Evolutionary conservation across 192 early-diverging fungal genomes (phyloP).

Genomic region (Rhizoclosmatium globosum): DNA sequence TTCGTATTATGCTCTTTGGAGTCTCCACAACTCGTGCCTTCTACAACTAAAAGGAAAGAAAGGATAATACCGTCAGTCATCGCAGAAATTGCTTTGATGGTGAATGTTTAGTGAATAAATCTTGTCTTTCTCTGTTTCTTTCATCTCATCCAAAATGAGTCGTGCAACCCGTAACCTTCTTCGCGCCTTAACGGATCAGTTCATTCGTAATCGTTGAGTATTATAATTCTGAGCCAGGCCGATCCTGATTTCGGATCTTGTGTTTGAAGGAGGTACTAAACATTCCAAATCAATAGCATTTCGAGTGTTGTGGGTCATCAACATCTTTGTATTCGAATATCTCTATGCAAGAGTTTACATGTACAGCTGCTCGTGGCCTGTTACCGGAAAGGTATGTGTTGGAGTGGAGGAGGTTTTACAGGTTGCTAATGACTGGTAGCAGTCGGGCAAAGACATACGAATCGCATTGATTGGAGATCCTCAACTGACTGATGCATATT

Average conservation of each 20-base stretch:
- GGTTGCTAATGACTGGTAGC: not conserved
- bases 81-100: no score
- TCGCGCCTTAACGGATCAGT: not conserved
- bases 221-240: no score
- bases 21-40: slow-evolving; percentile 90
- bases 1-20: slow-evolving; percentile 90
- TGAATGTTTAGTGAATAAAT: not conserved
- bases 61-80: not conserved
- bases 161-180: not conserved
- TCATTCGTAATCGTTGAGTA: not conserved
- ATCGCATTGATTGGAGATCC: slow-evolving; percentile 88
- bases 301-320: slow-evolving; percentile 50
- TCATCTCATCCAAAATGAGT: no score
- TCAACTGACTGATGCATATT: slow-evolving; percentile 90
- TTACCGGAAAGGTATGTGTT: slow-evolving; percentile 14
- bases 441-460: slow-evolving; percentile 19
- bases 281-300: slow-evolving; percentile 35
- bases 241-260: no score
- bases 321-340: slow-evolving; percentile 53
- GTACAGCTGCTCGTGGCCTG: slow-evolving; percentile 44
- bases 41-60: slow-evolving; percentile 72
- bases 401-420: not conserved
- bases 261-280: not conserved
- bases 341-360: slow-evolving; percentile 40
- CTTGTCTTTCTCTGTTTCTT: not conserved